A percentile compares a stretch with the other conserved stretches of the same genome.
Evolutionary conservation across 176 grass and related monocot species (phyloP).

Genomic region (Musa schizocarpa): DNA sequence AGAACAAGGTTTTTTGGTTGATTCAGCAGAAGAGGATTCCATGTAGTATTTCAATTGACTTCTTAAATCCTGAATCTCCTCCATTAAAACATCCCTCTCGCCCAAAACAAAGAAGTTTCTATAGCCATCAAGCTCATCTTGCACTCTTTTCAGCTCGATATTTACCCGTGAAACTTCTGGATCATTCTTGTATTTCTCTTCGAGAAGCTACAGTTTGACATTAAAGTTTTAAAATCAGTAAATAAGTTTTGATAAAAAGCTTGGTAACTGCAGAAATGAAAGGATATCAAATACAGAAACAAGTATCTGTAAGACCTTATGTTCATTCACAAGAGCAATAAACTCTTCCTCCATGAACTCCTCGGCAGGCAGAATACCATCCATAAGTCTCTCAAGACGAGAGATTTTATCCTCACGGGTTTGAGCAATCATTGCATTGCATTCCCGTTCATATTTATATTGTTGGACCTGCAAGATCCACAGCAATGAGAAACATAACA

Average conservation of each 20-base stretch:
- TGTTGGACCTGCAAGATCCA: conserved; percentile 62
- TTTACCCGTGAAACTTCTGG: conserved; percentile 53
- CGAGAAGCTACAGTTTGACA: conserved; percentile 47
- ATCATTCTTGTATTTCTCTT: conserved; percentile 73
- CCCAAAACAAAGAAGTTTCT: conserved; percentile 49
- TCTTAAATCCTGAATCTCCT: conserved; percentile 86
- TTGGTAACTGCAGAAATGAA: background rate
- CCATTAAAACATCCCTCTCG: conserved; percentile 70
- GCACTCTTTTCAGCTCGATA: conserved; percentile 70
- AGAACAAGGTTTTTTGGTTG: conserved; percentile 17
- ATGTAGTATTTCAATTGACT: conserved; percentile 57
- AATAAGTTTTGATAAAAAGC: conserved; percentile 14
- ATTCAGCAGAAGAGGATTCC: conserved; percentile 33
- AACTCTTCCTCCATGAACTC: conserved; percentile 89
- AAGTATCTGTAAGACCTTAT: conserved; percentile 43
- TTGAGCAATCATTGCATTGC: conserved; percentile 84
- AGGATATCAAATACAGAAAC: background rate
- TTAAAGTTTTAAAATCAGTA: conserved; percentile 17
- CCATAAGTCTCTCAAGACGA: conserved; percentile 88
- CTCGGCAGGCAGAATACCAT: conserved; percentile 78
- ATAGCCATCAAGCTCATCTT: conserved; percentile 56
- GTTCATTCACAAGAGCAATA: conserved; percentile 62
- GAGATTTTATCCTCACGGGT: conserved; percentile 78
- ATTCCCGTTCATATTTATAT: conserved; percentile 89
- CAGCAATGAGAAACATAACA: conserved; percentile 6